Base-by-base conservation (phyloP, 768 basidiomycete genomes). In the Mycena pura region DNA sequence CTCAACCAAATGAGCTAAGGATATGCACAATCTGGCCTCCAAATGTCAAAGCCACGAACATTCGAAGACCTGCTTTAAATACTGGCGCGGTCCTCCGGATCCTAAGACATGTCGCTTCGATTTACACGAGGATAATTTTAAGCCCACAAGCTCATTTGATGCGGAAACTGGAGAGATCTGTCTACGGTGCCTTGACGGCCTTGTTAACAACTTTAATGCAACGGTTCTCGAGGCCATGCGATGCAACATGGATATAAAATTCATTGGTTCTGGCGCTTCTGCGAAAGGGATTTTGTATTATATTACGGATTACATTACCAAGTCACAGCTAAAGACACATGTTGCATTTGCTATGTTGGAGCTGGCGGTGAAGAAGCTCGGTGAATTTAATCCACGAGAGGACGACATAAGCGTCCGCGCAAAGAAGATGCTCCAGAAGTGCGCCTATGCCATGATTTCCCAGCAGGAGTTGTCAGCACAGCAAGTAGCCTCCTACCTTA, bases 261-360 rank as follows among this genome's bases (percentile, higher is more conserved):
- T 60, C 10, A 61, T 61, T 3, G 70, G 68, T 0, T 77, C 73
- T 0, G 75, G 75, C 0, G 57, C 61, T 15, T 64, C 66, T 0
- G 74, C 72, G 0, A 78, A 76, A 46, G 76, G 69, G 0, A 48
- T 75, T 0, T 47, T 77, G 0, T 76, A 68, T 38, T 78, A 78
- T 19, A 68, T 76, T 0, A 77, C 73, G 0, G 77, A 78, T 34
- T 77, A 78, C 40, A 75, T 78, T 5, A 78, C 74, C 0, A 78
- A 78, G 46, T 41, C 61, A 2, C 41, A 68, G 7, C 21, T 75
- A 15, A 64, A 67, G 3, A 39, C 65, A 0, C 64, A 75, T 53
- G 62, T 68, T 0, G 60, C 67, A 3, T 56, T 63, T 13, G 48
- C 58, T 3, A 67, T 69, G 1, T 24, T 70, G 0, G 47, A 68